phyloP scores from a whole-genome alignment of 31 red algal genomes.

The Asparagopsis taxiformis region DNA sequence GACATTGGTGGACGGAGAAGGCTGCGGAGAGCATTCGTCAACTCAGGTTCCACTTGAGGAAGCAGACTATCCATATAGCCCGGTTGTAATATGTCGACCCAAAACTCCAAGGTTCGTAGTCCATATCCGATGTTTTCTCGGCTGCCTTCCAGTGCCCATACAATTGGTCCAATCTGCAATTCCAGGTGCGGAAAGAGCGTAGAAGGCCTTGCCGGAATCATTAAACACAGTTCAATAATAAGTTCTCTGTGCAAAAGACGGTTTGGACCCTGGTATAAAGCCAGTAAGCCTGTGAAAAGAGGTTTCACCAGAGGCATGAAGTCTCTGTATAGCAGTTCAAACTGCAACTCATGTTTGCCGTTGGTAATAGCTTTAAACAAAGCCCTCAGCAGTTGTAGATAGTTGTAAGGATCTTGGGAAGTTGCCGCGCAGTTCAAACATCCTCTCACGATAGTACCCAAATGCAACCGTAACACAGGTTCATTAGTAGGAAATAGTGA shows the following conservation, averaged over 20 bases:
- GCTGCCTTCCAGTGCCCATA: slow-evolving; percentile 65
- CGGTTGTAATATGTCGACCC: slow-evolving; percentile 99
- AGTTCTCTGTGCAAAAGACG: slow-evolving; percentile 62
- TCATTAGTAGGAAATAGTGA: slow-evolving; percentile 94
- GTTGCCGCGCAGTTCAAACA: slow-evolving; percentile 74
- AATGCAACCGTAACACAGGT: slow-evolving; percentile 80
- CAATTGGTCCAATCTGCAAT: slow-evolving; percentile 81
- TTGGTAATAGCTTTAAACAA: slow-evolving; percentile 93
- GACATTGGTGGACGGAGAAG: slow-evolving; percentile 45
- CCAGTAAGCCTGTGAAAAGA: slow-evolving; percentile 62
- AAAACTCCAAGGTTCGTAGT: slow-evolving; percentile 93
- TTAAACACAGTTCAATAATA: slow-evolving; percentile 94
- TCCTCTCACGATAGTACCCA: slow-evolving; percentile 84
- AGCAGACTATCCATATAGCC: slow-evolving; percentile 79
- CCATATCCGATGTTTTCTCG: slow-evolving; percentile 69
- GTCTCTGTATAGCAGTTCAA: slow-evolving; percentile 88
- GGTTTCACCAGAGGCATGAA: slow-evolving; percentile 87
- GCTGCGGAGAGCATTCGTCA: slow-evolving; percentile 54
- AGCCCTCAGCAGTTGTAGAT: slow-evolving; percentile 89
- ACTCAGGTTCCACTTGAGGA: slow-evolving; percentile 62
- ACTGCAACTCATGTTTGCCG: slow-evolving; percentile 72
- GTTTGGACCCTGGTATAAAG: slow-evolving; percentile 71
- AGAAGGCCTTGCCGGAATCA: slow-evolving; percentile 90
- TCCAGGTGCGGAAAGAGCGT: slow-evolving; percentile 94
- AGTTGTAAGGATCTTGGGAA: slow-evolving; percentile 65